These are phyloP conservation scores for Alternaria burnsii DNA, from an alignment of 2,329 filamentous ascomycete genomes.

Conservation along the genomic window DNA sequence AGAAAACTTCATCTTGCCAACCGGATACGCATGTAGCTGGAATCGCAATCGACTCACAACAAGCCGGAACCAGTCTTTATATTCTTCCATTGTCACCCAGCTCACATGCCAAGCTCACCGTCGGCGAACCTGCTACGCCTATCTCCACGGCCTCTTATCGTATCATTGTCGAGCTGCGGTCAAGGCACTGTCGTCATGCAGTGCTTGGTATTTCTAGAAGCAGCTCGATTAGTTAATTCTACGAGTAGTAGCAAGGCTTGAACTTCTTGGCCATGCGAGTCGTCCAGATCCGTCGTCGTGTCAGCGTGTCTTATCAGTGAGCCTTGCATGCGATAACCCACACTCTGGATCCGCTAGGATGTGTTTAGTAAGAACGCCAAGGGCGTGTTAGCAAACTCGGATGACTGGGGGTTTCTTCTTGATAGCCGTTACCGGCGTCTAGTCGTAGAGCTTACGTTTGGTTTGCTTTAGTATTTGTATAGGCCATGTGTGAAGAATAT, in stretches of 20 bases:
- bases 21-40: not conserved
- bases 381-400: not conserved
- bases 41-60: not conserved
- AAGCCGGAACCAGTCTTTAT: constrained; percentile 6
- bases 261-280: constrained; percentile 7
- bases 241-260: constrained; percentile 4
- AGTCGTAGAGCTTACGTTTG: not conserved
- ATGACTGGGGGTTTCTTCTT: not conserved
- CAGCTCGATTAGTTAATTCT: not conserved
- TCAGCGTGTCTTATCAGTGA: constrained; percentile 21
- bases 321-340: constrained; percentile 15
- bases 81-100: not conserved
- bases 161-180: constrained; percentile 9
- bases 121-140: constrained; percentile 9
- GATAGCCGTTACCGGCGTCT: constrained; percentile 5
- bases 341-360: constrained; percentile 10
- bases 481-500: not conserved
- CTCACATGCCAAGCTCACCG: constrained; percentile 3
- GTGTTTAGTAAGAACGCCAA: constrained; percentile 16
- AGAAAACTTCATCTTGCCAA: constrained; percentile 33
- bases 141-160: constrained; percentile 20
- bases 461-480: not conserved
- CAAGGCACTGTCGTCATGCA: constrained; percentile 5
- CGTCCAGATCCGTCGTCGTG: not conserved
- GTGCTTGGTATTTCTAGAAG: constrained; percentile 13